phyloP scores from a whole-genome alignment of 371 early-diverging fungal species.

The Apophysomyces elegans region DNA sequence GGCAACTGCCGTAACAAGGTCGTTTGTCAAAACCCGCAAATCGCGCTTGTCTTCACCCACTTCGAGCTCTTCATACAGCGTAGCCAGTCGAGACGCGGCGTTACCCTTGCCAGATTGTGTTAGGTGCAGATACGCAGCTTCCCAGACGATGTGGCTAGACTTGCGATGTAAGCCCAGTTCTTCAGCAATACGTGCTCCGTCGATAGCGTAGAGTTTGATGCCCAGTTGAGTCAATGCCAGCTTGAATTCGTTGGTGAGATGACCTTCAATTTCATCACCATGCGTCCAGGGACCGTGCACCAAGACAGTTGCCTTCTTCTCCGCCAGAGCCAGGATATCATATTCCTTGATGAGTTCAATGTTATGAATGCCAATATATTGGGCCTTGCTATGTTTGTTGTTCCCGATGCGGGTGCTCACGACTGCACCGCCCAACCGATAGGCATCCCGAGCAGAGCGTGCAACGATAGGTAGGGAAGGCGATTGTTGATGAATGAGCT shows the following conservation, averaged over 20 bases:
- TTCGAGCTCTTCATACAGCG: slow-evolving; percentile 38
- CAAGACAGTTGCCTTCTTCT: slow-evolving; percentile 60
- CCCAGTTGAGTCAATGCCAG: slow-evolving; percentile 60
- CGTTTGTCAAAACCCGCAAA: slow-evolving; percentile 23
- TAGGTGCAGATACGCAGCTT: slow-evolving; percentile 61
- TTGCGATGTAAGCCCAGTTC: slow-evolving; percentile 62
- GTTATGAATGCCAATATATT: slow-evolving; percentile 74
- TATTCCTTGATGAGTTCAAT: slow-evolving; percentile 59
- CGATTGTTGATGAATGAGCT: slow-evolving; percentile 40
- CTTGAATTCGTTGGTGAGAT: slow-evolving; percentile 73
- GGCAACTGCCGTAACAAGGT: slow-evolving; percentile 34
- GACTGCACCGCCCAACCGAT: slow-evolving; percentile 61
- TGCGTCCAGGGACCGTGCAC: slow-evolving; percentile 71
- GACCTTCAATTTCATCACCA: slow-evolving; percentile 70
- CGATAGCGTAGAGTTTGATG: slow-evolving; percentile 66
- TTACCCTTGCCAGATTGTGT: slow-evolving; percentile 20
- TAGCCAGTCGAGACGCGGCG: slow-evolving; percentile 26
- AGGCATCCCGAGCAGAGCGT: slow-evolving; percentile 59
- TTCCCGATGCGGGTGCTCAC: slow-evolving; percentile 58
- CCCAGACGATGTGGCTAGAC: slow-evolving; percentile 57
- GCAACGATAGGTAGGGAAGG: slow-evolving; percentile 35
- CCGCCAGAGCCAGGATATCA: slow-evolving; percentile 64
- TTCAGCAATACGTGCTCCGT: slow-evolving; percentile 66
- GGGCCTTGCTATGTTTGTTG: slow-evolving; percentile 49
- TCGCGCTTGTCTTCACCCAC: slow-evolving; percentile 30